Evolutionary conservation across 2,329 filamentous ascomycete species (phyloP).

Genomic region (Eutypella sp.): DNA sequence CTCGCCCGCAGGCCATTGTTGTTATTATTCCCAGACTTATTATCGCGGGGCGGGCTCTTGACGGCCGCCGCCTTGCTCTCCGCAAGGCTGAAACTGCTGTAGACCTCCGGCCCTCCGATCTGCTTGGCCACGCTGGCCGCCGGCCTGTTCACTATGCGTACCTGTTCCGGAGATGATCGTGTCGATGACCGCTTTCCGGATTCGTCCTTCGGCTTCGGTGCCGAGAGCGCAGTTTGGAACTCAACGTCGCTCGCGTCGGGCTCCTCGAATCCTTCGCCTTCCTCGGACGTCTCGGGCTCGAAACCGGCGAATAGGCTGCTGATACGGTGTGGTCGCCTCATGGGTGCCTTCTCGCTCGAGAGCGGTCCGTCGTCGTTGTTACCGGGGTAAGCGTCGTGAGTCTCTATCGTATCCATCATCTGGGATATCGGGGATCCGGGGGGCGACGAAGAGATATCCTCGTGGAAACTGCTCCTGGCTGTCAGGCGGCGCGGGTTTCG

Average conservation of each 20-base stretch:
- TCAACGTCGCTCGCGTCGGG: slow-evolving; percentile 62
- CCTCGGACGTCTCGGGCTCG: slow-evolving; percentile 65
- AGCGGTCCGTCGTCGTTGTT: slow-evolving; percentile 78
- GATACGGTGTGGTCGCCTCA: slow-evolving; percentile 67
- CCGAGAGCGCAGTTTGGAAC: slow-evolving; percentile 60
- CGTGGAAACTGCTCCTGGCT: slow-evolving; percentile 37
- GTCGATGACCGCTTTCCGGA: slow-evolving; percentile 39
- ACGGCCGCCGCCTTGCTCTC: slow-evolving; percentile 11
- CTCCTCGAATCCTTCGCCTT: slow-evolving; percentile 58
- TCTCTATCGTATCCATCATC: slow-evolving; percentile 30
- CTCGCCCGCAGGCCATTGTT: slow-evolving; percentile 45
- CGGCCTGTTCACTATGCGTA: slow-evolving; percentile 13
- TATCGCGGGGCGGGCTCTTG: slow-evolving; percentile 24
- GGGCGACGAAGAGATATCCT: slow-evolving; percentile 48
- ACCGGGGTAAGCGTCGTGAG: slow-evolving; percentile 65
- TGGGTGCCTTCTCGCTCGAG: slow-evolving; percentile 52
- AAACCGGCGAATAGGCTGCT: slow-evolving; percentile 87
- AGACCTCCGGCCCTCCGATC: slow-evolving; percentile 35
- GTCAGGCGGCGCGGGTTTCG: slow-evolving; percentile 55
- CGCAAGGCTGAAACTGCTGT: slow-evolving; percentile 37
- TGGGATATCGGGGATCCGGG: slow-evolving; percentile 25
- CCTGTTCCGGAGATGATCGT: slow-evolving; percentile 40
- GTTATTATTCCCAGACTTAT: slow-evolving; percentile 28
- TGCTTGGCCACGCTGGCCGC: slow-evolving; percentile 29
- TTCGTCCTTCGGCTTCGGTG: slow-evolving; percentile 48